Percentiles rank a stretch among this genome's conserved stretches.
phyloP scores from a whole-genome alignment of 495 filamentous ascomycete genomes.

The Neurospora cerealis region DNA sequence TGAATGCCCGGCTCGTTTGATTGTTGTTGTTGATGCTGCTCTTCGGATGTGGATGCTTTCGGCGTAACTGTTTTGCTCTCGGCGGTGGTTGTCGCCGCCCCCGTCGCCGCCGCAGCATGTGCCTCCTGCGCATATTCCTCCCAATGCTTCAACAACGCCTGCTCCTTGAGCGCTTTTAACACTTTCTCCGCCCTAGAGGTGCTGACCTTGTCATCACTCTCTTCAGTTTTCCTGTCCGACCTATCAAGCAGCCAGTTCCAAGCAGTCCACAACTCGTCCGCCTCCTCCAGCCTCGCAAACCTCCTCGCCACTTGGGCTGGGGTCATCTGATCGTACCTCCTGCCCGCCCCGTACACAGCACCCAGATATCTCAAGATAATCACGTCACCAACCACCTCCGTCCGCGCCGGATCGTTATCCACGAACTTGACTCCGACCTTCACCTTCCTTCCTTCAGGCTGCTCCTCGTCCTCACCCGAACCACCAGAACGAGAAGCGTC shows the following conservation, averaged over 20 bases:
- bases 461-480: background rate
- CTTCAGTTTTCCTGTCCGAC: slow-evolving; percentile 3
- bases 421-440: slow-evolving; percentile 36
- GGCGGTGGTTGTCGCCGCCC: slow-evolving; percentile 21
- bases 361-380: slow-evolving; percentile 48
- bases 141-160: slow-evolving; percentile 13
- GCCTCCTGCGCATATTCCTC: slow-evolving; percentile 22
- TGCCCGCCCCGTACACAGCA: slow-evolving; percentile 29
- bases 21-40: background rate
- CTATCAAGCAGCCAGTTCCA: slow-evolving; percentile 18
- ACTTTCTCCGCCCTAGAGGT: background rate
- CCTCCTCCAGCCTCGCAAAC: slow-evolving; percentile 29
- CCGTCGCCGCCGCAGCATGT: slow-evolving; percentile 35
- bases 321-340: slow-evolving; percentile 18
- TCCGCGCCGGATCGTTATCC: slow-evolving; percentile 41
- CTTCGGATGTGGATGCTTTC: background rate
- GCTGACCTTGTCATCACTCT: background rate
- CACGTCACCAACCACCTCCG: slow-evolving; percentile 35
- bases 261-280: slow-evolving; percentile 24
- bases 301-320: slow-evolving; percentile 25
- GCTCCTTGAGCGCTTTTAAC: background rate
- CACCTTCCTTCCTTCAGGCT: background rate
- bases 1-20: background rate
- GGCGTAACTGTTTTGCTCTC: background rate
- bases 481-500: slow-evolving; percentile 7